Evolutionary conservation across 495 filamentous ascomycete genomes (phyloP).

Genomic region (Pyronema domesticum): DNA sequence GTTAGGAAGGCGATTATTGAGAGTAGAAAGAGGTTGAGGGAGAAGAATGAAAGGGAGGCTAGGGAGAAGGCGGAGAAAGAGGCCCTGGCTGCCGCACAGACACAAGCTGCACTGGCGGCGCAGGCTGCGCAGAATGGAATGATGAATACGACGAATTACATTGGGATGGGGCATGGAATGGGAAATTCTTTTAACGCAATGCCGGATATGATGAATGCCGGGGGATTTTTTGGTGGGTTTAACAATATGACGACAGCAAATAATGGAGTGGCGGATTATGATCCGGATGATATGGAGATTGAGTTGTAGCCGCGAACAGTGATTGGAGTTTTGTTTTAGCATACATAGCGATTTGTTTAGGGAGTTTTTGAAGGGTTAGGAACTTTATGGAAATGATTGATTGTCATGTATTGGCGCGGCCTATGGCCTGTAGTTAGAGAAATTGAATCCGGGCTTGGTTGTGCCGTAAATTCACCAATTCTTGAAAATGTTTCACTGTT

Average conservation of each 20-base stretch:
- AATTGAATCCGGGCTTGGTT: no score
- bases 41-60: constrained; percentile 21
- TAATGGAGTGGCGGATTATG: constrained; percentile 20
- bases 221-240: not conserved
- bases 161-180: constrained; percentile 9
- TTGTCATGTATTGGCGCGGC: no score
- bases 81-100: not conserved
- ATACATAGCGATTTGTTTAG: no score
- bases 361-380: no score
- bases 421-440: no score
- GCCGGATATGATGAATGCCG: constrained; percentile 4
- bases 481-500: no score
- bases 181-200: not conserved
- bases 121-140: not conserved
- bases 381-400: no score
- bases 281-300: constrained; percentile 58
- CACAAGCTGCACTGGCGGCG: not conserved
- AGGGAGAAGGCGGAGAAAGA: not conserved
- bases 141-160: not conserved
- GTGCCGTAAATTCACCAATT: no score
- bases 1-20: constrained; percentile 78
- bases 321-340: not conserved
- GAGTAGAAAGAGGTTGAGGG: constrained; percentile 47
- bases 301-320: constrained; percentile 26
- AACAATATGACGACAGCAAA: not conserved